Conservation (phyloP, 805 yeast species). For the Sugiyamaella lignohabitans region DNA sequence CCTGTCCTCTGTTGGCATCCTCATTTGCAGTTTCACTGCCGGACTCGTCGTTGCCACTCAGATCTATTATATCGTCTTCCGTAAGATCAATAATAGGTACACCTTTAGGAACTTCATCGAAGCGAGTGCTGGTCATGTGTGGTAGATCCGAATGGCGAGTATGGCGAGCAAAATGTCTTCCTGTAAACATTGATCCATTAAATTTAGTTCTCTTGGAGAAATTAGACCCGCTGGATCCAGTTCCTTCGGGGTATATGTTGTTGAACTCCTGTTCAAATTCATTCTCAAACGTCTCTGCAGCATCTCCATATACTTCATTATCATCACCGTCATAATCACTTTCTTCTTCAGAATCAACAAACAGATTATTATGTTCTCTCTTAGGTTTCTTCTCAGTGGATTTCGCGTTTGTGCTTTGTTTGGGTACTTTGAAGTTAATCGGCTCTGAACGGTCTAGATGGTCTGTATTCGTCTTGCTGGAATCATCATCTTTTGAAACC, state of each 20-base stretch:
- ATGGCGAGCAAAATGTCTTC: not conserved
- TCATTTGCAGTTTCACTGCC: not conserved
- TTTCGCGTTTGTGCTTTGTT: no score
- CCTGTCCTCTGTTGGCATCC: not conserved
- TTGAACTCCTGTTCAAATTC: not conserved
- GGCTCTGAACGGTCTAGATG: no score
- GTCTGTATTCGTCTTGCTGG: not conserved
- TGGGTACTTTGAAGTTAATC: not conserved
- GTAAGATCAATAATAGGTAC: slow-evolving; percentile 11
- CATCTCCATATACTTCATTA: not conserved
- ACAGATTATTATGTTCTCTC: not conserved
- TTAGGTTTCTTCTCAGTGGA: not conserved
- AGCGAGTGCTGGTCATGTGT: not conserved
- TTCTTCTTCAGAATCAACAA: not conserved
- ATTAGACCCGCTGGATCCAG: not conserved
- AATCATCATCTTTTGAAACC: no score
- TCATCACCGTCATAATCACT: not conserved
- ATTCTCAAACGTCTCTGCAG: not conserved
- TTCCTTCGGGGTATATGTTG: not conserved
- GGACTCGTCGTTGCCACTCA: not conserved
- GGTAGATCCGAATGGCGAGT: not conserved
- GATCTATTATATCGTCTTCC: not conserved
- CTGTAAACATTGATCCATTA: not conserved
- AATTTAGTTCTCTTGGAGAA: not conserved
- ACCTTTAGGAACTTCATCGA: slow-evolving; percentile 1